These are phyloP conservation scores for Didymella exigua DNA, from an alignment of 2,329 filamentous ascomycete species.

Conservation along the genomic window DNA sequence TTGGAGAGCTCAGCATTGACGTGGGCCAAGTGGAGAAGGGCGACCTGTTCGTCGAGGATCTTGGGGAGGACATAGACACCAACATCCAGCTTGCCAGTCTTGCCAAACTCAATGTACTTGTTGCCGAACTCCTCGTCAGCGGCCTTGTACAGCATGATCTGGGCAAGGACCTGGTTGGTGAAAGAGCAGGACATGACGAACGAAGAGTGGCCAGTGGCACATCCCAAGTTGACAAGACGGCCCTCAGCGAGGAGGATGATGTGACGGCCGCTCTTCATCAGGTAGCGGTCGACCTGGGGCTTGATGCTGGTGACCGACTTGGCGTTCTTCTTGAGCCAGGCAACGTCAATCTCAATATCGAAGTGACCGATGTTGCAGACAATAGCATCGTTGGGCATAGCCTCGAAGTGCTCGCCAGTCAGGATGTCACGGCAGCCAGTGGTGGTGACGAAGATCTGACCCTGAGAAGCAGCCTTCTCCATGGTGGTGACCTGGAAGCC, in stretches of 20 bases:
- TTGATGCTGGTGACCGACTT: constrained; percentile 97
- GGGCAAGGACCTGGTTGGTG: constrained; percentile 99
- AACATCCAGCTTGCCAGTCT: constrained; percentile 85
- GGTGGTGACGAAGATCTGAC: constrained; percentile 99
- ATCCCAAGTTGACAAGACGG: constrained; percentile 98
- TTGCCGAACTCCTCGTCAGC: constrained; percentile 83
- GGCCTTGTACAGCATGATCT: constrained; percentile 98
- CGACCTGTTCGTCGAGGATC: constrained; percentile 98
- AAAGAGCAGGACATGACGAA: constrained; percentile 99
- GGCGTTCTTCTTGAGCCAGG: constrained; percentile 98
- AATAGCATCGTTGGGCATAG: constrained; percentile 96
- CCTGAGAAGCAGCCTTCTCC: constrained; percentile 87
- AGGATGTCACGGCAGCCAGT: constrained; percentile 99
- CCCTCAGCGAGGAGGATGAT: constrained; percentile 99
- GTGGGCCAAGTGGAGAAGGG: constrained; percentile 88
- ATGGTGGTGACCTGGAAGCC: constrained; percentile 97
- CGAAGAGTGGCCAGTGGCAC: constrained; percentile 97
- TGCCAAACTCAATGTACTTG: constrained; percentile 97
- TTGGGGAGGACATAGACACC: constrained; percentile 98
- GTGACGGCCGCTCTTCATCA: constrained; percentile 90
- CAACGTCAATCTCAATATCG: constrained; percentile 99
- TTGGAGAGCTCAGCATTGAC: constrained; percentile 92
- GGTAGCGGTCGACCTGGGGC: constrained; percentile 98
- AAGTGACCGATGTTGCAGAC: constrained; percentile 99
- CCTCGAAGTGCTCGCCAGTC: constrained; percentile 87